Conservation (phyloP, 2,329 filamentous ascomycete genomes). For the Huntiella abstrusa region DNA sequence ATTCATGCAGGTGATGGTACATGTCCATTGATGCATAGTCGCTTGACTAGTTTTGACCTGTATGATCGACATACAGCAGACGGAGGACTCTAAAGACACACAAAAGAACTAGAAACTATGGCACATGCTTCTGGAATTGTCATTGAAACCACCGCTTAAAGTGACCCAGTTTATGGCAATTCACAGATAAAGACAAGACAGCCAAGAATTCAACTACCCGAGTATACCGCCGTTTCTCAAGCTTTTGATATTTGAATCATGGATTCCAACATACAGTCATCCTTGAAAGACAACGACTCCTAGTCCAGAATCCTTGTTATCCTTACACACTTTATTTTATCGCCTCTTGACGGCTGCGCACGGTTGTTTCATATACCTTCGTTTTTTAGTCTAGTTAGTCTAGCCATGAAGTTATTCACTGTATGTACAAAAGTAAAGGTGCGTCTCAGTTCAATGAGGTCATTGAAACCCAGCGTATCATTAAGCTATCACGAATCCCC, state of each 20-base stretch:
- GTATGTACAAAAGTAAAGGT: no score
- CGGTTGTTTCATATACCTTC: slow-evolving; percentile 6
- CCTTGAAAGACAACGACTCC: no score
- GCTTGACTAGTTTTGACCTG: slow-evolving; percentile 3
- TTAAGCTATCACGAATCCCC: neutral
- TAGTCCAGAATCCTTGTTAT: neutral
- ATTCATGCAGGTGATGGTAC: neutral
- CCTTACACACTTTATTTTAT: neutral
- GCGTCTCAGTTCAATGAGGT: neutral
- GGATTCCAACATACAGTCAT: no score
- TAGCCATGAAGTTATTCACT: neutral
- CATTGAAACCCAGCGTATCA: neutral
- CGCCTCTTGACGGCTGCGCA: slow-evolving; percentile 1
- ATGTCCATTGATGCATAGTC: neutral
- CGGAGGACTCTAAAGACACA: neutral
- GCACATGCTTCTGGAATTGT: no score
- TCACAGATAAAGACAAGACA: no score
- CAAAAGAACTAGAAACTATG: no score
- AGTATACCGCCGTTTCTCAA: no score
- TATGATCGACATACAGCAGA: slow-evolving; percentile 7
- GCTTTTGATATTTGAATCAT: no score
- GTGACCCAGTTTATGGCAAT: no score
- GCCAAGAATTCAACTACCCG: no score
- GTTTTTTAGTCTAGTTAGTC: slow-evolving; percentile 4
- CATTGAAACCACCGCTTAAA: no score